Evolutionary conservation across 805 yeast species (phyloP).

Genomic region (Ascoidea tarda): DNA sequence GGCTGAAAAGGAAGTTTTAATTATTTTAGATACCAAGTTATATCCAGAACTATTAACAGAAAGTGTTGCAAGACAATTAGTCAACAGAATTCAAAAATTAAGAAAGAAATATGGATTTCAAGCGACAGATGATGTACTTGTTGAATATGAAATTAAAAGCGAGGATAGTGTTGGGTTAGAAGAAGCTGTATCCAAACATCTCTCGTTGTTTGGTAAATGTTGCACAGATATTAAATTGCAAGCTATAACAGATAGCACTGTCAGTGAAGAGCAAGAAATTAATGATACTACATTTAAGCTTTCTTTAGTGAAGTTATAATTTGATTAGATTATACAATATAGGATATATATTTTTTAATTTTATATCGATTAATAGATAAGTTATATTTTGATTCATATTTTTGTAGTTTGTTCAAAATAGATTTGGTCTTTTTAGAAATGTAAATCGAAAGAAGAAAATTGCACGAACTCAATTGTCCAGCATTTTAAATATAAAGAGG

Average conservation of each 20-base stretch:
- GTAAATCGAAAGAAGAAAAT: no score
- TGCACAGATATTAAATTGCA: slow-evolving; percentile 41
- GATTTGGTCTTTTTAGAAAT: no score
- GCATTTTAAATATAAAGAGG: no score
- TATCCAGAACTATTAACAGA: slow-evolving; percentile 84
- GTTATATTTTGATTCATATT: no score
- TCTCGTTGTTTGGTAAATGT: slow-evolving; percentile 59
- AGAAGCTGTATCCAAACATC: slow-evolving; percentile 46
- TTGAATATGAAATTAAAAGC: slow-evolving; percentile 50
- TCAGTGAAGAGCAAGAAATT: slow-evolving; percentile 75
- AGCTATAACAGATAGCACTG: slow-evolving; percentile 23
- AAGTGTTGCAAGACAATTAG: slow-evolving; percentile 91
- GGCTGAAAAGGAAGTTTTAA: slow-evolving; percentile 78
- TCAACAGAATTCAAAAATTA: slow-evolving; percentile 93
- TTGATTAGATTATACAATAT: not conserved
- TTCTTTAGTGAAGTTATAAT: slow-evolving; percentile 57
- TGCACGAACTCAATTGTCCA: no score
- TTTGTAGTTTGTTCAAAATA: no score
- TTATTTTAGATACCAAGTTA: slow-evolving; percentile 76
- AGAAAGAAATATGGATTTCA: slow-evolving; percentile 93
- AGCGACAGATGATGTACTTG: slow-evolving; percentile 89
- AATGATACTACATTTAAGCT: slow-evolving; percentile 69
- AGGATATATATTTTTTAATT: no score
- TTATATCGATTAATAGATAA: no score
- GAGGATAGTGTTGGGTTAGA: slow-evolving; percentile 53